Evolutionary conservation across 257 asterid genomes (phyloP).

Genomic region (Linaria vulgaris): DNA sequence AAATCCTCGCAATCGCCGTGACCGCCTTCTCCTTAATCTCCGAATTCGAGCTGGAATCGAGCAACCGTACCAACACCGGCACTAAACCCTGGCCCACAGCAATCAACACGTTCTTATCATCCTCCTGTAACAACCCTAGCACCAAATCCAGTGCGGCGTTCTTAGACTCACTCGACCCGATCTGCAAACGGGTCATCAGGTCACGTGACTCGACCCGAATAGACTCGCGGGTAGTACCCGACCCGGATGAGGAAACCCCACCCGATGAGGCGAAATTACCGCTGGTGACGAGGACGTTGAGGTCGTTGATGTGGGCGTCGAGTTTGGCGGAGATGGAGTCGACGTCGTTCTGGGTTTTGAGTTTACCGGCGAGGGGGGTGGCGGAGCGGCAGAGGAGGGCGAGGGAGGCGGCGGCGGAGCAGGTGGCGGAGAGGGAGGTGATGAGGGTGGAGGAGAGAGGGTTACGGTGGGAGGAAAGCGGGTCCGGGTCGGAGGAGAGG

Average conservation of each 20-base stretch:
- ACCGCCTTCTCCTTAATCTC: conserved; percentile 82
- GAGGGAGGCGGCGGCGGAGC: conserved; percentile 48
- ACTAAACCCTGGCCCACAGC: conserved; percentile 84
- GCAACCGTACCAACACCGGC: conserved; percentile 67
- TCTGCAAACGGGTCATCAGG: conserved; percentile 76
- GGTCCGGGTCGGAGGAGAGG: conserved; percentile 49
- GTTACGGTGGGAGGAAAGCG: conserved; percentile 27
- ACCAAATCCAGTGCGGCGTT: conserved; percentile 67
- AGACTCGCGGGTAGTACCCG: conserved; percentile 41
- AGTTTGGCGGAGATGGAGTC: conserved; percentile 60
- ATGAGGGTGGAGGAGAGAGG: conserved; percentile 61
- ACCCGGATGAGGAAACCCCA: conserved; percentile 29
- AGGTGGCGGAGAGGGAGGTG: conserved; percentile 48
- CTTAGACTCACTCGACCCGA: conserved; percentile 80
- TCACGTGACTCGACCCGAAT: conserved; percentile 64
- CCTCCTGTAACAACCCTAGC: conserved; percentile 66
- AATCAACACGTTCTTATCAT: conserved; percentile 65
- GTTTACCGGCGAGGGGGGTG: conserved; percentile 57
- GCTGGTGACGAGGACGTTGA: conserved; percentile 52
- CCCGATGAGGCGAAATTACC: conserved; percentile 40
- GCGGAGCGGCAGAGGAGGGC: conserved; percentile 48
- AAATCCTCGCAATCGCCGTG: conserved; percentile 61
- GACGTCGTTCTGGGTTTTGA: conserved; percentile 78
- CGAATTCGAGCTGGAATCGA: conserved; percentile 61
- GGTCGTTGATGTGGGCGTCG: conserved; percentile 65